phyloP scores from a whole-genome alignment of 495 filamentous ascomycete species.

The Trichoderma reesei region DNA sequence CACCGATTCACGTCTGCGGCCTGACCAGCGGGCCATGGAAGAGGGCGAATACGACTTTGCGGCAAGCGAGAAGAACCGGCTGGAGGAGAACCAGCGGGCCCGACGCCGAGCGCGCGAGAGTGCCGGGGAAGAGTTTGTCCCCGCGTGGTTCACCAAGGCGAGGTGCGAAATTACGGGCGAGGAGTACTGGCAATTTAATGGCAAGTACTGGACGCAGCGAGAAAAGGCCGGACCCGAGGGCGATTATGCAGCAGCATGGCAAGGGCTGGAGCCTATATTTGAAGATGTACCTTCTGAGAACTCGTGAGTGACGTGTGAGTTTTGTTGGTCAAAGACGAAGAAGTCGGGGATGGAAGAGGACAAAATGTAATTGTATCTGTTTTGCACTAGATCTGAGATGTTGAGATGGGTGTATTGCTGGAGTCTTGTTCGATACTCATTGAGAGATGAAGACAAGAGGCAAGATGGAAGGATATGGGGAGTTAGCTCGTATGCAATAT shows the following conservation, averaged over 20 bases:
- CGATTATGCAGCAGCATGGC: slow-evolving; percentile 32
- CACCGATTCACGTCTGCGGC: slow-evolving; percentile 81
- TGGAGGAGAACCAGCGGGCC: slow-evolving; percentile 88
- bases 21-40: slow-evolving; percentile 98
- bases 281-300: not conserved
- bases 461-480: not conserved
- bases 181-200: slow-evolving; percentile 81
- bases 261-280: slow-evolving; percentile 41
- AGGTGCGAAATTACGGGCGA: slow-evolving; percentile 73
- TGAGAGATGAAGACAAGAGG: not conserved
- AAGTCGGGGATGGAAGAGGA: not conserved
- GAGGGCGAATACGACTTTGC: slow-evolving; percentile 91
- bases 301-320: not conserved
- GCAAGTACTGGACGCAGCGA: slow-evolving; percentile 74
- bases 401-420: not conserved
- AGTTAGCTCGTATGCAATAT: slow-evolving; percentile 2
- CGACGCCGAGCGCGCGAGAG: slow-evolving; percentile 62
- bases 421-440: not conserved
- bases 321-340: not conserved
- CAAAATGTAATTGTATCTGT: not conserved
- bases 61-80: slow-evolving; percentile 84
- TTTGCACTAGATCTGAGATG: not conserved
- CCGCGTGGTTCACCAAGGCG: slow-evolving; percentile 74
- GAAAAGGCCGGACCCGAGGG: slow-evolving; percentile 41
- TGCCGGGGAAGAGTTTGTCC: slow-evolving; percentile 68